These are phyloP conservation scores for Rhizophagus sp. DNA, from an alignment of 192 early-diverging fungal species.

Conservation along the genomic window DNA sequence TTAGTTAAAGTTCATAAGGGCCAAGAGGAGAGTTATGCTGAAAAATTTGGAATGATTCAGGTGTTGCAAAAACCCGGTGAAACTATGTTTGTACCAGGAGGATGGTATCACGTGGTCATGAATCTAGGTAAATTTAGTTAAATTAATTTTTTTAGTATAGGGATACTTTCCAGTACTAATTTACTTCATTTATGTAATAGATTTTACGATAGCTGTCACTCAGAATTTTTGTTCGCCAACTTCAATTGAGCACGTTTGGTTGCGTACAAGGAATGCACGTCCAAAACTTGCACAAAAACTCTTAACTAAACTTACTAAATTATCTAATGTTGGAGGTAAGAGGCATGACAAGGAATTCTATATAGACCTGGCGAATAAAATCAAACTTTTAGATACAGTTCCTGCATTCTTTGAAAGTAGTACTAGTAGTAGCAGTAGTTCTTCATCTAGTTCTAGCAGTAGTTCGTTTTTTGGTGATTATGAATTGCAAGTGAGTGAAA, in stretches of 20 bases:
- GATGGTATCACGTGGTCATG: slow-evolving; percentile 80
- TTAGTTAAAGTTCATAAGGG: background rate
- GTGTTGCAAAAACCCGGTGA: slow-evolving; percentile 74
- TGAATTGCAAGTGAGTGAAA: slow-evolving; percentile 36
- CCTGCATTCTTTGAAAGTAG: slow-evolving; percentile 50
- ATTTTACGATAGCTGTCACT: slow-evolving; percentile 77
- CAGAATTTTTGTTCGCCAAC: slow-evolving; percentile 76
- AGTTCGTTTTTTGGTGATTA: slow-evolving; percentile 15
- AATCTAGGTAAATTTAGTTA: slow-evolving; percentile 56
- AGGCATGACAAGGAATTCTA: slow-evolving; percentile 39
- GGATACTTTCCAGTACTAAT: background rate
- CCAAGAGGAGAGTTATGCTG: slow-evolving; percentile 34
- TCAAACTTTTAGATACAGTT: slow-evolving; percentile 44
- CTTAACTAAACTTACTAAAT: slow-evolving; percentile 38
- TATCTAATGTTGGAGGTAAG: slow-evolving; percentile 29
- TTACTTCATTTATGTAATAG: slow-evolving; percentile 37
- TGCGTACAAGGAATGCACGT: slow-evolving; percentile 57
- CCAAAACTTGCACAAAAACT: slow-evolving; percentile 56
- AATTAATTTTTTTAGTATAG: background rate
- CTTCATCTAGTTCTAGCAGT: slow-evolving; percentile 34
- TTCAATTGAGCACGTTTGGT: slow-evolving; percentile 69
- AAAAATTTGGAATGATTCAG: slow-evolving; percentile 65
- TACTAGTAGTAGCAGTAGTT: slow-evolving; percentile 37
- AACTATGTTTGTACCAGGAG: slow-evolving; percentile 81
- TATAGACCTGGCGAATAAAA: slow-evolving; percentile 39